phyloP scores from a whole-genome alignment of 495 filamentous ascomycete genomes.

The Eremomyces bilateralis region DNA sequence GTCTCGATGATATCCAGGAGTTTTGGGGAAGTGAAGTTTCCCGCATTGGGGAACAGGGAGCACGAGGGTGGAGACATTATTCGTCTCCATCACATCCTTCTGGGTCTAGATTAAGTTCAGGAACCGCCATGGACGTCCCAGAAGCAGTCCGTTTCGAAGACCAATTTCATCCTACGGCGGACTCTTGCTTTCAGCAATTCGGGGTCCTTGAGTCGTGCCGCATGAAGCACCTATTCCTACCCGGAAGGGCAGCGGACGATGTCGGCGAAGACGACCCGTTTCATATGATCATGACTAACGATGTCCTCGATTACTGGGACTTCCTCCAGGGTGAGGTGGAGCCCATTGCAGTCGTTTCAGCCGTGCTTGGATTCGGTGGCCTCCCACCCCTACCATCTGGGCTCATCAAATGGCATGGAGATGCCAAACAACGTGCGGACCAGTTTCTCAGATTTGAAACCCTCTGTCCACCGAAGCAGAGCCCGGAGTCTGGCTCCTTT shows the following conservation, averaged over 20 bases:
- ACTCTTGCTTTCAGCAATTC: conserved; percentile 31
- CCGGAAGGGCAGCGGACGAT: conserved; percentile 43
- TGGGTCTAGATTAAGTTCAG: conserved; percentile 3
- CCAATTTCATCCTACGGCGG: neutral
- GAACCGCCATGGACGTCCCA: conserved; percentile 1
- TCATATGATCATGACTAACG: conserved; percentile 54
- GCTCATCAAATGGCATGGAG: too few species aligned
- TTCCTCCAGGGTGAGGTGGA: too few species aligned
- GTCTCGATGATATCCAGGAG: conserved; percentile 27
- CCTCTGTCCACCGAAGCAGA: too few species aligned
- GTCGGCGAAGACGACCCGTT: conserved; percentile 56
- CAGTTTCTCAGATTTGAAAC: too few species aligned
- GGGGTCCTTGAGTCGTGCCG: conserved; percentile 32
- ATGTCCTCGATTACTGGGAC: too few species aligned
- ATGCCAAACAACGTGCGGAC: too few species aligned
- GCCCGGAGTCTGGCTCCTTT: too few species aligned
- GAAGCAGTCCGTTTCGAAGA: too few species aligned
- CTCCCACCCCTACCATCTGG: too few species aligned
- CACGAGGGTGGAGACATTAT: conserved; percentile 46
- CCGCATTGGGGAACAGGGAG: conserved; percentile 53
- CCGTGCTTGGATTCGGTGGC: too few species aligned
- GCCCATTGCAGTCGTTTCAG: too few species aligned
- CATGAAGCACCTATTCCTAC: conserved; percentile 27
- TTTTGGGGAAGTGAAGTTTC: conserved; percentile 81
- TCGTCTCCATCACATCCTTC: conserved; percentile 17